Conservation (phyloP, 768 basidiomycete genomes). For the Boletus insuetus region DNA sequence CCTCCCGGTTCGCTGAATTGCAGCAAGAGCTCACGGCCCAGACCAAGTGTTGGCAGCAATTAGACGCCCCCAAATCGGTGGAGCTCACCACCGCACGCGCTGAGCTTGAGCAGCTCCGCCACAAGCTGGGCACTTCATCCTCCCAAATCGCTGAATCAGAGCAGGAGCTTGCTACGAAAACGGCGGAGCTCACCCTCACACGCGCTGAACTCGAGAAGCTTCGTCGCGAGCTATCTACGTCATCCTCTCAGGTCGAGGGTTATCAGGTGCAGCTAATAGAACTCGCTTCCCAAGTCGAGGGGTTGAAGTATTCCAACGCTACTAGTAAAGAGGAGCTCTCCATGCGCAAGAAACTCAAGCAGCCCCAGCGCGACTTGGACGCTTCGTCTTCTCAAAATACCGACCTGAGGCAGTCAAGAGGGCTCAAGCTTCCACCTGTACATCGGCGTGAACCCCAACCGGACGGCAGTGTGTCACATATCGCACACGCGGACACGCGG, state of each 20-base stretch:
- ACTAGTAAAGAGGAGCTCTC: background rate
- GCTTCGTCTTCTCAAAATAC: background rate
- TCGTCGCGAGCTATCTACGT: too few species aligned
- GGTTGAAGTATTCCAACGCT: background rate
- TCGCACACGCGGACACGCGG: background rate
- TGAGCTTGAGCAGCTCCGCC: constrained; percentile 1
- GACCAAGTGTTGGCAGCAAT: too few species aligned
- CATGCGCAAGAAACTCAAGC: background rate
- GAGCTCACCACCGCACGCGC: background rate
- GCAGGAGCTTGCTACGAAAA: background rate
- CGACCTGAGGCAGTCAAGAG: background rate
- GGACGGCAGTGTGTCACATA: too few species aligned
- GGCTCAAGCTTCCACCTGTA: background rate
- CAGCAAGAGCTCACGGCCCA: background rate
- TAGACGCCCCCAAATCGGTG: too few species aligned
- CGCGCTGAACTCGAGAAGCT: too few species aligned
- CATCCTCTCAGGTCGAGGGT: background rate
- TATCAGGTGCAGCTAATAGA: background rate
- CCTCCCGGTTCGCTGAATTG: background rate
- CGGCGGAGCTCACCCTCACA: too few species aligned
- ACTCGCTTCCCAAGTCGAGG: background rate
- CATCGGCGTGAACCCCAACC: too few species aligned
- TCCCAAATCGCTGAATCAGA: background rate
- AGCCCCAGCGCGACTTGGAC: background rate
- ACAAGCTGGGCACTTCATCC: background rate